These are phyloP conservation scores for Phytophthora colocasiae DNA, from an alignment of 352 stramenopile genomes.

Conservation along the genomic window DNA sequence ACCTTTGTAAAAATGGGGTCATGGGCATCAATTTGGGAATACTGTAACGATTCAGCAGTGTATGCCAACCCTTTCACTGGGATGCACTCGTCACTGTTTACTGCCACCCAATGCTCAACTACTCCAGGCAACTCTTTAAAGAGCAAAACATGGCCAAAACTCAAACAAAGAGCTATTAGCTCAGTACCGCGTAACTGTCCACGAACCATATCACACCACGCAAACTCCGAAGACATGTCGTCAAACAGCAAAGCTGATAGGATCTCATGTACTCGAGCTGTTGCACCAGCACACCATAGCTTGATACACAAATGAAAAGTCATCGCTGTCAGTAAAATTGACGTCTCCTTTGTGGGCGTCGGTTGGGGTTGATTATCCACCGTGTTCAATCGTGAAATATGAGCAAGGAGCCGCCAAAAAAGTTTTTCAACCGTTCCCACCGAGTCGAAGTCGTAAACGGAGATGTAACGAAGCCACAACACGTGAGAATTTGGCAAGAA, in stretches of 20 bases:
- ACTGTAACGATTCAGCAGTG: slow-evolving; percentile 30
- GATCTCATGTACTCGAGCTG: slow-evolving; percentile 23
- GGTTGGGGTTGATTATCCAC: slow-evolving; percentile 3
- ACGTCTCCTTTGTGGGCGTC: slow-evolving; percentile 20
- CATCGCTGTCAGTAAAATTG: slow-evolving; percentile 44
- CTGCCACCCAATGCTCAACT: slow-evolving; percentile 40
- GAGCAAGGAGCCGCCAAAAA: slow-evolving; percentile 45
- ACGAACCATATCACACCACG: slow-evolving; percentile 35
- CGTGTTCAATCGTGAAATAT: slow-evolving; percentile 25
- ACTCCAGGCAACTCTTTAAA: slow-evolving; percentile 37
- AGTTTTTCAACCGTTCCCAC: slow-evolving; percentile 38
- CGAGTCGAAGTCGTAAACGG: slow-evolving; percentile 46
- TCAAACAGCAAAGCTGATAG: slow-evolving; percentile 38
- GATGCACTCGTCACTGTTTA: slow-evolving; percentile 27
- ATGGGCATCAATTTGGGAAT: slow-evolving; percentile 4
- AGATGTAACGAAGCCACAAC: slow-evolving; percentile 53
- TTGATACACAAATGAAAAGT: slow-evolving; percentile 46
- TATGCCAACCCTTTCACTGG: slow-evolving; percentile 39
- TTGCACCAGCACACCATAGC: slow-evolving; percentile 39
- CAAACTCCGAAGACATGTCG: slow-evolving; percentile 25
- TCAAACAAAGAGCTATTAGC: slow-evolving; percentile 26
- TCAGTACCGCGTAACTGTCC: slow-evolving; percentile 30
- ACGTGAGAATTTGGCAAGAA: slow-evolving; percentile 51
- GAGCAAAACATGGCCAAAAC: slow-evolving; percentile 33
- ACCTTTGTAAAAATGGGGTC: slow-evolving; percentile 9